These are phyloP conservation scores for Macaranga tanarius DNA, from an alignment of 441 rosid species.

Conservation along the genomic window DNA sequence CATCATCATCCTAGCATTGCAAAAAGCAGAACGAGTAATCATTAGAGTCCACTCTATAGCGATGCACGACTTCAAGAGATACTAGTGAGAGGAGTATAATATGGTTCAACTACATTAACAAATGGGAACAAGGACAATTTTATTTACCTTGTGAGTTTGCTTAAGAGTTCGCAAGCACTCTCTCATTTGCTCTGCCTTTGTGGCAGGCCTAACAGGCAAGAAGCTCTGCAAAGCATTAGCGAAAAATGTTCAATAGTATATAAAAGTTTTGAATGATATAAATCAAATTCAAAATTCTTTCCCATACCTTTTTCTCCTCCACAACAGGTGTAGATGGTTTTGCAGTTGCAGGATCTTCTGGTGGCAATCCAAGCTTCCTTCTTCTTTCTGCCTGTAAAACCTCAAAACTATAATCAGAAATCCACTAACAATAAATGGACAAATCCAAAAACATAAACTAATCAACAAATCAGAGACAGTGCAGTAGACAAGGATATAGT, in stretches of 20 bases:
- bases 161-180: slow-evolving; percentile 91
- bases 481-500: background rate
- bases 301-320: slow-evolving; percentile 75
- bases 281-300: slow-evolving; percentile 10
- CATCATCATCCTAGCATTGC: slow-evolving; percentile 72
- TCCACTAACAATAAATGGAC: background rate
- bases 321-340: slow-evolving; percentile 67
- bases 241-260: background rate
- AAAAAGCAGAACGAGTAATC: slow-evolving; percentile 7
- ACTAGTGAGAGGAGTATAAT: background rate
- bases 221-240: slow-evolving; percentile 46
- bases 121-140: slow-evolving; percentile 1
- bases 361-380: slow-evolving; percentile 89
- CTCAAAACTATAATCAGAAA: slow-evolving; percentile 17
- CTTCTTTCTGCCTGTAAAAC: slow-evolving; percentile 89
- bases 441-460: slow-evolving; percentile 9
- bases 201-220: slow-evolving; percentile 87
- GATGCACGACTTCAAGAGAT: background rate
- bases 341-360: slow-evolving; percentile 69
- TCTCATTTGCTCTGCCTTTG: slow-evolving; percentile 89
- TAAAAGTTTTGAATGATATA: background rate
- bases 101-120: background rate
- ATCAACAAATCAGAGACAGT: background rate
- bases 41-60: background rate
- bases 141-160: slow-evolving; percentile 78